Percentiles rank a stretch among this genome's conserved stretches.
Evolutionary conservation across 148 eudicot genomes (phyloP).

Genomic region (Vaccinium darrowii): DNA sequence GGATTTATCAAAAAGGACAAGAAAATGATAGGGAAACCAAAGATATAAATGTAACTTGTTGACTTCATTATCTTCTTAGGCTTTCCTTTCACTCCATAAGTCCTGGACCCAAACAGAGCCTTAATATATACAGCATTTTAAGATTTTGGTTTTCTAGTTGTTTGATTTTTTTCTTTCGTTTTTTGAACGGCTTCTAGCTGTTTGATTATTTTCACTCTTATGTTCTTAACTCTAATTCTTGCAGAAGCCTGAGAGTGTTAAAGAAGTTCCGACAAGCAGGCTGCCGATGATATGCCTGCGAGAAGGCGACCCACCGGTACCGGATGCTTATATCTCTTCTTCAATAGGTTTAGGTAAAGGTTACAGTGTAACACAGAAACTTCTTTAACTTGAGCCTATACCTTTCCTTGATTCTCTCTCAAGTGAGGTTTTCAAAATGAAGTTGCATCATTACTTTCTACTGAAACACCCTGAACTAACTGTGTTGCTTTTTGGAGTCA

Average conservation of each 20-base stretch:
- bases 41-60: neutral
- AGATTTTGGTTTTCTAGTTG: constrained; percentile 1
- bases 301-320: constrained; percentile 84
- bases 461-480: neutral
- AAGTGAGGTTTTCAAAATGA: neutral
- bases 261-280: constrained; percentile 35
- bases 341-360: constrained; percentile 54
- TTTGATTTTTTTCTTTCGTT: neutral
- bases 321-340: constrained; percentile 61
- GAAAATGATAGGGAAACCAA: neutral
- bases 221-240: constrained; percentile 17
- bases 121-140: neutral
- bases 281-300: constrained; percentile 83
- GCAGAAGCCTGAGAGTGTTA: constrained; percentile 43
- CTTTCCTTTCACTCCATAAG: neutral
- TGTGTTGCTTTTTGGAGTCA: constrained; percentile 2
- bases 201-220: constrained; percentile 9
- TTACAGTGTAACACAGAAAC: neutral
- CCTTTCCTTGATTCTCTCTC: neutral
- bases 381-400: neutral
- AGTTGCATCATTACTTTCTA: neutral
- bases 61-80: neutral
- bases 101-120: neutral
- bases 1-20: neutral
- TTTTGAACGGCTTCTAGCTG: neutral